Evolutionary conservation across 495 filamentous ascomycete genomes (phyloP).

Genomic region (Chaetomium tenue): DNA sequence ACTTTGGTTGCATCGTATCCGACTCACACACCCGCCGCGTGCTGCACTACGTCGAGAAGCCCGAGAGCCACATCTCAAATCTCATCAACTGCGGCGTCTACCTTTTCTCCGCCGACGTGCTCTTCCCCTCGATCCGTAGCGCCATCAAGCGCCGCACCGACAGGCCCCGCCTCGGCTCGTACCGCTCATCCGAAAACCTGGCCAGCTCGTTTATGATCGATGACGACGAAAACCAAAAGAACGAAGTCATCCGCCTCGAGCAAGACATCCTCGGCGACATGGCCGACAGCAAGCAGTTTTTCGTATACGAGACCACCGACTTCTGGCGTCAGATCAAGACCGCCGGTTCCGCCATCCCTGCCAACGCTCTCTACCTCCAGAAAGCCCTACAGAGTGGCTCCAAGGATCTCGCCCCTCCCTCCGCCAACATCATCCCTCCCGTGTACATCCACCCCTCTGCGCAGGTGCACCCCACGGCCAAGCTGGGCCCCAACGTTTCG

Average conservation of each 20-base stretch:
- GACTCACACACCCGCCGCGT: conserved; percentile 94
- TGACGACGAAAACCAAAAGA: conserved; percentile 70
- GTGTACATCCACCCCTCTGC: conserved; percentile 98
- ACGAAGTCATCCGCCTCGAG: conserved; percentile 89
- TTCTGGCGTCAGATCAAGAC: conserved; percentile 99
- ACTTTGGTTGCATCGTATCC: conserved; percentile 97
- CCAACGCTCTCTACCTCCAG: conserved; percentile 95
- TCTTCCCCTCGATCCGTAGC: conserved; percentile 92
- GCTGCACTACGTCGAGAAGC: conserved; percentile 99
- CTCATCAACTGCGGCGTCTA: conserved; percentile 99
- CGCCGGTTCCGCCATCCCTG: conserved; percentile 93
- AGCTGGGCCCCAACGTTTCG: conserved; percentile 94
- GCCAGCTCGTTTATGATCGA: conserved; percentile 75
- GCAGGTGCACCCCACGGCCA: conserved; percentile 87
- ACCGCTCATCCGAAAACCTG: conserved; percentile 92
- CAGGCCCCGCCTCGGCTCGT: conserved; percentile 86
- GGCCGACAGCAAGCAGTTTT: conserved; percentile 97
- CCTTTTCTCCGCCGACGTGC: conserved; percentile 89
- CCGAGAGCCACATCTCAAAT: conserved; percentile 96
- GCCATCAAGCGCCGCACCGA: conserved; percentile 96
- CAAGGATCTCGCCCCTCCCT: conserved; percentile 76
- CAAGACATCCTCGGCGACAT: conserved; percentile 97
- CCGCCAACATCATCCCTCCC: conserved; percentile 85
- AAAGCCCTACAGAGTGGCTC: conserved; percentile 87
- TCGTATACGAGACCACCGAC: conserved; percentile 96